These are phyloP conservation scores for Candida odintsovae DNA, from an alignment of 805 yeast genomes.

Conservation along the genomic window DNA sequence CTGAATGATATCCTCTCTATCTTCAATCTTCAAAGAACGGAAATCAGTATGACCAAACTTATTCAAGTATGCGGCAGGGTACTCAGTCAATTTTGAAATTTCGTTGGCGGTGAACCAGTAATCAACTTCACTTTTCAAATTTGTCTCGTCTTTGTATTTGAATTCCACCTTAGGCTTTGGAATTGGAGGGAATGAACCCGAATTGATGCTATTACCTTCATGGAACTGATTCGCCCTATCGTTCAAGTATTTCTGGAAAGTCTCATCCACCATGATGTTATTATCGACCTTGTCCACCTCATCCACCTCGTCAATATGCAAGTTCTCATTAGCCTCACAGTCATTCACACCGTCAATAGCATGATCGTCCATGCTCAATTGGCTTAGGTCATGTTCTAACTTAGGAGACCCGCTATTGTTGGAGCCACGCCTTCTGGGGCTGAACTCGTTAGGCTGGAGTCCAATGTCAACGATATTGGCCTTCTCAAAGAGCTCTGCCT, in stretches of 20 bases:
- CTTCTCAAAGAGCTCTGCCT: slow-evolving; percentile 28
- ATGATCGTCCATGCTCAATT: not conserved
- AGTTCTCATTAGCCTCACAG: slow-evolving; percentile 16
- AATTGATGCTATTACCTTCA: slow-evolving; percentile 5
- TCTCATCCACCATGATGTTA: slow-evolving; percentile 28
- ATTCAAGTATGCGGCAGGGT: slow-evolving; percentile 1
- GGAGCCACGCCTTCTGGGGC: slow-evolving; percentile 2
- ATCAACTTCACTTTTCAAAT: slow-evolving; percentile 35
- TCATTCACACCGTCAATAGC: not conserved
- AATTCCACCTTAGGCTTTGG: slow-evolving; percentile 41
- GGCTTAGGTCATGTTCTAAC: not conserved
- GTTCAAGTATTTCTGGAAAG: slow-evolving; percentile 26
- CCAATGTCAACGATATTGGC: slow-evolving; percentile 29
- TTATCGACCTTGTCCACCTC: slow-evolving; percentile 28
- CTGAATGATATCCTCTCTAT: slow-evolving; percentile 11
- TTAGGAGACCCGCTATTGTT: not conserved
- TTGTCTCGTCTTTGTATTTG: slow-evolving; percentile 31
- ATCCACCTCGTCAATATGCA: slow-evolving; percentile 43
- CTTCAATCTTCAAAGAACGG: slow-evolving; percentile 9
- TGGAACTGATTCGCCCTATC: slow-evolving; percentile 31
- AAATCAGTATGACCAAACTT: slow-evolving; percentile 9
- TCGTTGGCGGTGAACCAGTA: slow-evolving; percentile 41
- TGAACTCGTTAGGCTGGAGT: slow-evolving; percentile 19
- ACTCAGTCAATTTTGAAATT: slow-evolving; percentile 4
- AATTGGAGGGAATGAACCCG: slow-evolving; percentile 22